phyloP scores from a whole-genome alignment of 352 stramenopile genomes.

The Phytophthora sp. region DNA sequence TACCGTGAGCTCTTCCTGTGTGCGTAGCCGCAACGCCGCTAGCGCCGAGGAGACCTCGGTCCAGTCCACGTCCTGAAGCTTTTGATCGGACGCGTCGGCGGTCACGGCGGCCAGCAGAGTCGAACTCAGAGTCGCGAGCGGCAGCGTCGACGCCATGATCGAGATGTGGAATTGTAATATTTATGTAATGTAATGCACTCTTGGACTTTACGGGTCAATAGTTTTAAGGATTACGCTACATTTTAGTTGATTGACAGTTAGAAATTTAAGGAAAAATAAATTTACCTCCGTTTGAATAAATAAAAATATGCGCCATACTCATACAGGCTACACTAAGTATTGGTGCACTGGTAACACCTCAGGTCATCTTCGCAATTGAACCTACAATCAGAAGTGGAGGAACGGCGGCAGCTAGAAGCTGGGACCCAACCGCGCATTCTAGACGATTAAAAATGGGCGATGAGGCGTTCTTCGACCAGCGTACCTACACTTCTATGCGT shows the following conservation, averaged over 20 bases:
- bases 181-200: background rate
- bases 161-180: background rate
- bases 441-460: too few species aligned
- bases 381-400: background rate
- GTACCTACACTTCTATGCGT: too few species aligned
- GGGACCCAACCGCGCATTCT: too few species aligned
- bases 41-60: slow-evolving; percentile 19
- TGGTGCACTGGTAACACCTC: too few species aligned
- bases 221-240: background rate
- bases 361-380: background rate
- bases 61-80: slow-evolving; percentile 36
- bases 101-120: slow-evolving; percentile 26
- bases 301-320: too few species aligned
- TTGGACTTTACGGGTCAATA: background rate
- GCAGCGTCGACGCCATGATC: background rate
- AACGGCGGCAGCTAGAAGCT: background rate
- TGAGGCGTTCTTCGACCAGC: too few species aligned
- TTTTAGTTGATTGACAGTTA: too few species aligned
- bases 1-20: slow-evolving; percentile 28
- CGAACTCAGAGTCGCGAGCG: slow-evolving; percentile 29
- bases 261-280: too few species aligned
- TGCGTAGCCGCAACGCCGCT: slow-evolving; percentile 13
- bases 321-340: too few species aligned
- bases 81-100: slow-evolving; percentile 12
- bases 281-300: too few species aligned